These are phyloP conservation scores for Urochloa ruziziensis DNA, from an alignment of 176 grass and related monocot species.

Conservation along the genomic window DNA sequence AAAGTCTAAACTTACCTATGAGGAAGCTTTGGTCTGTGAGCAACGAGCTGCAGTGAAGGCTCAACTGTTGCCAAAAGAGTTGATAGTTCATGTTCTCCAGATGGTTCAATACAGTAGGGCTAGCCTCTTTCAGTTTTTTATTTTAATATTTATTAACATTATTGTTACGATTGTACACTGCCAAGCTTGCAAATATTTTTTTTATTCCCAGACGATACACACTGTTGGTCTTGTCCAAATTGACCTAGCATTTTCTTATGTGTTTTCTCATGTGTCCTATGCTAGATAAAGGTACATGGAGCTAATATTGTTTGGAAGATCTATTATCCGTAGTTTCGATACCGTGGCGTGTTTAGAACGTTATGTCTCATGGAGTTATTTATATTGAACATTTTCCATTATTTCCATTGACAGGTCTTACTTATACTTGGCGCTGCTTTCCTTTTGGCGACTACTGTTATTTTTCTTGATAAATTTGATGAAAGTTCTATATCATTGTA, in stretches of 20 bases:
- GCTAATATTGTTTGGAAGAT: not conserved
- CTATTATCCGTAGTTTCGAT: not conserved
- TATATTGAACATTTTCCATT: conserved; percentile 8
- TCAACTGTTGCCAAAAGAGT: conserved; percentile 67
- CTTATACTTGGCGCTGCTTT: not conserved
- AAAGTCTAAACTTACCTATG: conserved; percentile 85
- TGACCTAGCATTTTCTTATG: conserved; percentile 7
- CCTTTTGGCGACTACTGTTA: not conserved
- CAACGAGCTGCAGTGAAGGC: conserved; percentile 67
- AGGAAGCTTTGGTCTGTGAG: conserved; percentile 90
- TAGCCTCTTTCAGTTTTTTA: conserved; percentile 18
- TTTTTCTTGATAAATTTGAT: conserved; percentile 10
- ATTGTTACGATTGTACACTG: conserved; percentile 20
- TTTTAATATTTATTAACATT: conserved; percentile 1
- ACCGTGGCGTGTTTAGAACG: not conserved
- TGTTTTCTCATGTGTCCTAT: not conserved
- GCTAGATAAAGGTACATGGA: conserved; percentile 5
- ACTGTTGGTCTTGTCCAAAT: conserved; percentile 9
- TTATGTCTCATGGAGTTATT: not conserved
- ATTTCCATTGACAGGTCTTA: not conserved
- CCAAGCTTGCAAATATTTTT: not conserved
- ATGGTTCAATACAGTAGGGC: conserved; percentile 85
- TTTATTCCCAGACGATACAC: conserved; percentile 13
- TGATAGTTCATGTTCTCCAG: conserved; percentile 61
- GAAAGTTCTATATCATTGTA: not conserved